A percentile compares a stretch with the other conserved stretches of the same genome.
Conservation (phyloP, 352 stramenopile genomes). For the Globisporangium orthogonon region DNA sequence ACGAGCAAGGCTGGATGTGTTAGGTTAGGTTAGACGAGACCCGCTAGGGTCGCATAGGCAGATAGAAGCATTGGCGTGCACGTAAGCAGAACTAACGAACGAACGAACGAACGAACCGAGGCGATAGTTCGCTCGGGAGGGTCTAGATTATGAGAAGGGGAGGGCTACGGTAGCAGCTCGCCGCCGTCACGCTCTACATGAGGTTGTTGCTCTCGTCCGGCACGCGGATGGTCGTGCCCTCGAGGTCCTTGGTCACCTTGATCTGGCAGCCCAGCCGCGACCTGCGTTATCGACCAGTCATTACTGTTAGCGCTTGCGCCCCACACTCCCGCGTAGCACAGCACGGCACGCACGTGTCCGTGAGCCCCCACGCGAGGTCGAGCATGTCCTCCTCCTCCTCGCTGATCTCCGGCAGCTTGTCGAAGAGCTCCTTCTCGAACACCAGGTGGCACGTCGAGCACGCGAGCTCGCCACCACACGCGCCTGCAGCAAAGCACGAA, state of each 20-base stretch:
- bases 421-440: constrained; percentile 87
- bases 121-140: neutral
- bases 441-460: constrained; percentile 94
- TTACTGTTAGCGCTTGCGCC: neutral
- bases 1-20: neutral
- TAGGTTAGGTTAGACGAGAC: neutral
- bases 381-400: constrained; percentile 96
- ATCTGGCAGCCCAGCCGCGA: constrained; percentile 91
- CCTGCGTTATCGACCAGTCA: constrained; percentile 4
- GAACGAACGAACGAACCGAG: neutral
- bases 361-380: constrained; percentile 91
- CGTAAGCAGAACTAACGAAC: neutral
- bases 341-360: constrained; percentile 78
- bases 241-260: constrained; percentile 80
- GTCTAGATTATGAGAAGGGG: constrained; percentile 2
- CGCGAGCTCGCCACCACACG: constrained; percentile 90
- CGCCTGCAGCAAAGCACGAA: constrained; percentile 27
- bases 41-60: neutral
- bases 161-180: neutral
- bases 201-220: constrained; percentile 88
- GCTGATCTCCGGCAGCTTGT: constrained; percentile 79
- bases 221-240: constrained; percentile 82
- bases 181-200: constrained; percentile 44
- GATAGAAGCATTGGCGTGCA: neutral
- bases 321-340: neutral